These are phyloP conservation scores for Dactylonectria macrodidyma DNA, from an alignment of 2,329 filamentous ascomycete species.

Conservation along the genomic window DNA sequence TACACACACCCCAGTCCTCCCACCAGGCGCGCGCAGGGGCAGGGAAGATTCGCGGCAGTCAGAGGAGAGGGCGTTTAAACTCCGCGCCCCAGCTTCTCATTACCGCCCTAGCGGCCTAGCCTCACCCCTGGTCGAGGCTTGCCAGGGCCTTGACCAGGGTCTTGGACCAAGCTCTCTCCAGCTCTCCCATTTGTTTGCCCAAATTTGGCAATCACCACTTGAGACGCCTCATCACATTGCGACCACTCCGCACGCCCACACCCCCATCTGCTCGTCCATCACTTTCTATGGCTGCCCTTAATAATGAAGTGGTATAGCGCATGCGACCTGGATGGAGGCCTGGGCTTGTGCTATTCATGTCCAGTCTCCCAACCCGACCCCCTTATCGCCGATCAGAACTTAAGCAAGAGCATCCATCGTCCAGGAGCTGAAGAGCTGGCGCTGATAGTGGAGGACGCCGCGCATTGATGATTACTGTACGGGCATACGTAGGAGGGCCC, in stretches of 20 bases:
- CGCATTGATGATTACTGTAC: slow-evolving; percentile 18
- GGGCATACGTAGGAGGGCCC: not conserved
- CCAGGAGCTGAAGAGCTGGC: slow-evolving; percentile 24
- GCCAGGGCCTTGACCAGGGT: slow-evolving; percentile 20
- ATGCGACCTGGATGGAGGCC: slow-evolving; percentile 14
- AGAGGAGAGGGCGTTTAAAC: slow-evolving; percentile 39
- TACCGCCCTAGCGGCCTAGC: slow-evolving; percentile 37
- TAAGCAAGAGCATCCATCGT: slow-evolving; percentile 1
- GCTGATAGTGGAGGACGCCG: slow-evolving; percentile 16
- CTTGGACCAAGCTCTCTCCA: slow-evolving; percentile 19
- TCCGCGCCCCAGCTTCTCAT: slow-evolving; percentile 39
- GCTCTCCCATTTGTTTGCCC: slow-evolving; percentile 43
- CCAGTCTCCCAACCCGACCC: slow-evolving; percentile 6
- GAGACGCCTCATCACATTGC: slow-evolving; percentile 37
- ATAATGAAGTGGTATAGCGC: slow-evolving; percentile 23
- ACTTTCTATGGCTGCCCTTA: slow-evolving; percentile 25
- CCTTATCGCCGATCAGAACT: slow-evolving; percentile 20
- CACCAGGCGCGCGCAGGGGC: slow-evolving; percentile 34
- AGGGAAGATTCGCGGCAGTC: slow-evolving; percentile 43
- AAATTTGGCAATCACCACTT: slow-evolving; percentile 40
- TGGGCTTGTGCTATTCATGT: slow-evolving; percentile 3
- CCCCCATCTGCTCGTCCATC: slow-evolving; percentile 17
- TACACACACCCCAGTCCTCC: slow-evolving; percentile 26
- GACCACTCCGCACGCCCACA: slow-evolving; percentile 15
- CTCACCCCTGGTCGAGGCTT: slow-evolving; percentile 24